Percentiles rank a stretch among this genome's conserved stretches.
Conservation (phyloP, 225 moss, liverwort and hornwort species). For the Pleurozium schreberi region DNA sequence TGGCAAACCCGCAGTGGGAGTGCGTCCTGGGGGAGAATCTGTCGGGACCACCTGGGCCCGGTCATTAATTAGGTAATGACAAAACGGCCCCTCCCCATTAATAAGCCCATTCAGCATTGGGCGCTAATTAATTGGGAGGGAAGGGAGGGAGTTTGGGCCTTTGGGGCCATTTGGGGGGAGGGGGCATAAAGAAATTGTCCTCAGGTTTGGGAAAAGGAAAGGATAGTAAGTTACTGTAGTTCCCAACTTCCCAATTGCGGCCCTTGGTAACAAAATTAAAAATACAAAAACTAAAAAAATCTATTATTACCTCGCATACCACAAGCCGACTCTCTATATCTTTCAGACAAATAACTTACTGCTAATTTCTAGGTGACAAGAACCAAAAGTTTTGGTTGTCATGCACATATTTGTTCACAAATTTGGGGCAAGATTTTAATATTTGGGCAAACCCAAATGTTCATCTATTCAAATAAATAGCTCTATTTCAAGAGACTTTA, state of each 20-base stretch:
- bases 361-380: background rate
- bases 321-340: background rate
- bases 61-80: background rate
- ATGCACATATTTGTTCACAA: background rate
- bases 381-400: background rate
- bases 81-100: background rate
- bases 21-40: background rate
- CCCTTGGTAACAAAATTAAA: background rate
- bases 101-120: background rate
- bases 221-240: no score
- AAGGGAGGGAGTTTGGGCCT: background rate
- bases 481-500: no score
- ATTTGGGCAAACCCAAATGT: no score
- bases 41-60: constrained; percentile 12
- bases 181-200: background rate
- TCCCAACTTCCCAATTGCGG: no score
- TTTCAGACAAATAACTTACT: background rate
- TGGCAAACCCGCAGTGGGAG: background rate
- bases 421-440: no score
- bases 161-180: no score
- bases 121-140: background rate
- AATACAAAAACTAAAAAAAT: background rate
- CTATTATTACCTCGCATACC: no score
- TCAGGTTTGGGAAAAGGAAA: background rate
- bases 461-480: no score